A percentile compares a stretch with the other conserved stretches of the same genome.
phyloP scores from a whole-genome alignment of 148 eudicot species.

The Rhododendron ferrugineum region DNA sequence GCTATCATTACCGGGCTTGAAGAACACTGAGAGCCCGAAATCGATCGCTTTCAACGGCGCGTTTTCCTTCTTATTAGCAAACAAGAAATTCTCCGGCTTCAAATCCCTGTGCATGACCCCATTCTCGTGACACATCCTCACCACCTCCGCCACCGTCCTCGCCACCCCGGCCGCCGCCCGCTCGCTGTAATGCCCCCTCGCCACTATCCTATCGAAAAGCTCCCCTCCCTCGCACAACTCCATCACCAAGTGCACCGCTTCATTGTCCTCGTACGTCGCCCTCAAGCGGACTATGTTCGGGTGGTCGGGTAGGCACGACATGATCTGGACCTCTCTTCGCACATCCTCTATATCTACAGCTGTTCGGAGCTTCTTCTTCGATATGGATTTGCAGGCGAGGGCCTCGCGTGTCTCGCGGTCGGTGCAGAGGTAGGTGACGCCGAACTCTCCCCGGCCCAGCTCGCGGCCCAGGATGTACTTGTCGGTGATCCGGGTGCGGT shows the following conservation, averaged over 20 bases:
- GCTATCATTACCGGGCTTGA: slow-evolving; percentile 52
- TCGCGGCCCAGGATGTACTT: slow-evolving; percentile 70
- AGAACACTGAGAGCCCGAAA: slow-evolving; percentile 82
- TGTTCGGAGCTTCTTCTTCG: slow-evolving; percentile 62
- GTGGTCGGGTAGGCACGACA: slow-evolving; percentile 65
- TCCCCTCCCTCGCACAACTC: slow-evolving; percentile 89
- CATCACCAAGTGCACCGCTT: slow-evolving; percentile 83
- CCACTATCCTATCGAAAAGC: slow-evolving; percentile 79
- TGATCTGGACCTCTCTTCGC: slow-evolving; percentile 69
- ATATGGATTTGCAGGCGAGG: slow-evolving; percentile 67
- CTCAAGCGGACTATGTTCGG: slow-evolving; percentile 54
- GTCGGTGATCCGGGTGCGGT: slow-evolving; percentile 44
- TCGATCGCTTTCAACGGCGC: slow-evolving; percentile 74
- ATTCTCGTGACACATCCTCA: slow-evolving; percentile 74
- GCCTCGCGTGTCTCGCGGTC: slow-evolving; percentile 54
- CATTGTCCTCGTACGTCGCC: slow-evolving; percentile 73
- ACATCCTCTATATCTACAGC: slow-evolving; percentile 78
- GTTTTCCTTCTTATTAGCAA: slow-evolving; percentile 75
- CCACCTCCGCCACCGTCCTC: slow-evolving; percentile 68
- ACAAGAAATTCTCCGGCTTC: slow-evolving; percentile 85
- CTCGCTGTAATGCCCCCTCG: slow-evolving; percentile 79
- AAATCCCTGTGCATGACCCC: slow-evolving; percentile 82
- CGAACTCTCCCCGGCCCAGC: slow-evolving; percentile 81
- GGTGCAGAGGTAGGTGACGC: slow-evolving; percentile 69
- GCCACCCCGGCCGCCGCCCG: slow-evolving; percentile 73